Percentiles rank a stretch among this genome's conserved stretches.
These are phyloP conservation scores for Apocynum venetum DNA, from an alignment of 257 asterid species.

Conservation along the genomic window DNA sequence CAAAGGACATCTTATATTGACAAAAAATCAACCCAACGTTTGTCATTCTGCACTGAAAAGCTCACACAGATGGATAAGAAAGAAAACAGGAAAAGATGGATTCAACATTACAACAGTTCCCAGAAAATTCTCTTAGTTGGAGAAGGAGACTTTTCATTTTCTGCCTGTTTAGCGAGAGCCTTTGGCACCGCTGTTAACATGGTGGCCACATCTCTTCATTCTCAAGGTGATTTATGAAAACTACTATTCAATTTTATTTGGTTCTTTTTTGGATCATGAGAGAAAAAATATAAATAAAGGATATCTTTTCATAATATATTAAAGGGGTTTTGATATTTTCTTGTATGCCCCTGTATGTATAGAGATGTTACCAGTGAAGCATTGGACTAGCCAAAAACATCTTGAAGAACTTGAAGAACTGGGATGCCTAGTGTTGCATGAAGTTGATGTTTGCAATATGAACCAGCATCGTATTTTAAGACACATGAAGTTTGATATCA, in stretches of 20 bases:
- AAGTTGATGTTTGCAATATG: slow-evolving; percentile 13
- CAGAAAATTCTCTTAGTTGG: slow-evolving; percentile 39
- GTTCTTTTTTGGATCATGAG: too few species aligned
- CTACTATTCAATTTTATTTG: background rate
- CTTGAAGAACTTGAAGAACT: background rate
- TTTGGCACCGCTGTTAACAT: slow-evolving; percentile 36
- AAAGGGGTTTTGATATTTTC: background rate
- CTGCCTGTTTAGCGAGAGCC: slow-evolving; percentile 33
- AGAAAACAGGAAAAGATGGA: slow-evolving; percentile 12
- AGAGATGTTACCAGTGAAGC: background rate
- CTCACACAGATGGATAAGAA: background rate
- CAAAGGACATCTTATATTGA: too few species aligned
- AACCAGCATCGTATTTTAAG: slow-evolving; percentile 3
- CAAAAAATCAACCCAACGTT: too few species aligned
- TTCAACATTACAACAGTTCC: slow-evolving; percentile 30
- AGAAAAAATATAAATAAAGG: too few species aligned
- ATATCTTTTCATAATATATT: too few species aligned
- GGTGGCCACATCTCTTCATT: slow-evolving; percentile 22
- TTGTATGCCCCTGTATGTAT: background rate
- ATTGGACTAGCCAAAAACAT: slow-evolving; percentile 5
- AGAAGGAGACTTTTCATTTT: slow-evolving; percentile 53
- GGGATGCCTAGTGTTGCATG: slow-evolving; percentile 12
- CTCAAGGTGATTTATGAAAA: background rate
- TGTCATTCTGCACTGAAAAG: too few species aligned
- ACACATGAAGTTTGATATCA: slow-evolving; percentile 14